Evolutionary conservation across 495 filamentous ascomycete genomes (phyloP).

Genomic region (Trichocladium uniseriatum): DNA sequence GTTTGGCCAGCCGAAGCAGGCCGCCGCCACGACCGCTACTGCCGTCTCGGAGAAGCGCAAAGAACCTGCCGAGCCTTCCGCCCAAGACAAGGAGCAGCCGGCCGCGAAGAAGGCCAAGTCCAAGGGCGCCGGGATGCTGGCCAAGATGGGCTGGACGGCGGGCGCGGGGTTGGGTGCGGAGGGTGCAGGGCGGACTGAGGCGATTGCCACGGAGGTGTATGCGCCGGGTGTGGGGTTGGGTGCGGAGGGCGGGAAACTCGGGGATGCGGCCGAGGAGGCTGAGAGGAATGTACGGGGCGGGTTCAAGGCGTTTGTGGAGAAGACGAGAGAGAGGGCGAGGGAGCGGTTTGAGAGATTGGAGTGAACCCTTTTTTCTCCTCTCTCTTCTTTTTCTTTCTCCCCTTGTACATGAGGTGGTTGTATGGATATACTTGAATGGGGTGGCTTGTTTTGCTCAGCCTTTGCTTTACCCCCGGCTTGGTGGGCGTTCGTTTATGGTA

Average conservation of each 20-base stretch:
- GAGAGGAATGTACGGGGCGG: constrained; percentile 58
- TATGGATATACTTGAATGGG: too few relatives aligned
- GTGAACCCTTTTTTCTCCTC: background rate
- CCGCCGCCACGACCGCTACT: constrained; percentile 5
- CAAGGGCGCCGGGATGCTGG: constrained; percentile 77
- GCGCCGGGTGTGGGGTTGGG: constrained; percentile 77
- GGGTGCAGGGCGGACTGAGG: constrained; percentile 66
- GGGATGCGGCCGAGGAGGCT: constrained; percentile 76
- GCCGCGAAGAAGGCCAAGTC: constrained; percentile 55
- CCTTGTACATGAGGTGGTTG: too few relatives aligned
- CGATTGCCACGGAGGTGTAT: constrained; percentile 72
- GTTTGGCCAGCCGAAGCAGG: constrained; percentile 55
- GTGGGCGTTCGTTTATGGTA: too few relatives aligned
- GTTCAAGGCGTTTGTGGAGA: constrained; percentile 66
- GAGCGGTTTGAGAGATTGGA: constrained; percentile 61
- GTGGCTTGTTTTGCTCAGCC: too few relatives aligned
- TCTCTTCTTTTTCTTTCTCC: too few relatives aligned
- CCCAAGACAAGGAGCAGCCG: constrained; percentile 10
- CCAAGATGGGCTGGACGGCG: constrained; percentile 84
- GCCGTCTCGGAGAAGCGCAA: constrained; percentile 22
- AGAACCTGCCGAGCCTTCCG: constrained; percentile 8
- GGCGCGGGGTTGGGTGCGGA: constrained; percentile 74
- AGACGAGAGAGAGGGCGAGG: constrained; percentile 69
- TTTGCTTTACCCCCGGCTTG: too few relatives aligned
- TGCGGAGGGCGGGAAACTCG: constrained; percentile 71